phyloP scores from a whole-genome alignment of 768 basidiomycete genomes.

The Cystofilobasidium capitatum region DNA sequence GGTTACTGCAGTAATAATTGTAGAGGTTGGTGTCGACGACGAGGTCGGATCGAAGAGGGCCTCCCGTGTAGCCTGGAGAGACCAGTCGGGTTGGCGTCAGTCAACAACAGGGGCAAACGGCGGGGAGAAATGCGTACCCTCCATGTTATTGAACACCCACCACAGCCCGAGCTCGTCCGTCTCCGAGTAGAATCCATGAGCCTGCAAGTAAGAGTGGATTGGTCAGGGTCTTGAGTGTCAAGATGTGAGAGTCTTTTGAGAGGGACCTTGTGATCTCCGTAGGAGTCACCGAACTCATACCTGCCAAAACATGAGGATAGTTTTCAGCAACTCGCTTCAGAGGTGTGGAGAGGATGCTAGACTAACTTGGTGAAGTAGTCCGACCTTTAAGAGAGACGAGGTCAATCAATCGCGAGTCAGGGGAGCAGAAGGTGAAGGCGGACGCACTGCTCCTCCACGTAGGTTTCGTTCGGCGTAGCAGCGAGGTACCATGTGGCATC shows the following conservation, averaged over 20 bases:
- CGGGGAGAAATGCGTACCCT: constrained; percentile 2
- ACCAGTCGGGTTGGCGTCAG: background rate
- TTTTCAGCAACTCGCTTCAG: too few species aligned
- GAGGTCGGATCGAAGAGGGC: constrained; percentile 29
- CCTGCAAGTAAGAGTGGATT: background rate
- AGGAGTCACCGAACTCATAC: constrained; percentile 28
- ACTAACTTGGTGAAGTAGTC: constrained; percentile 33
- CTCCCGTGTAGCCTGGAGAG: constrained; percentile 27
- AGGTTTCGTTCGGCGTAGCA: constrained; percentile 15
- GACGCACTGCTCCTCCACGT: constrained; percentile 15
- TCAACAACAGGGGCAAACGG: background rate
- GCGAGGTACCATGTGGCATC: constrained; percentile 33
- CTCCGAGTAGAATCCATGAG: constrained; percentile 32
- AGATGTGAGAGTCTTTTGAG: background rate
- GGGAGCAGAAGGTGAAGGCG: background rate
- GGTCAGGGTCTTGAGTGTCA: constrained; percentile 16
- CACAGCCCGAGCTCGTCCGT: constrained; percentile 30
- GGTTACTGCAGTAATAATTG: constrained; percentile 29
- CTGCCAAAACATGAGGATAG: too few species aligned
- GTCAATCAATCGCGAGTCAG: background rate
- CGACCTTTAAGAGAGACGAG: constrained; percentile 3
- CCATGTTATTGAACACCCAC: constrained; percentile 30
- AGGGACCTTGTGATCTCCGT: constrained; percentile 5
- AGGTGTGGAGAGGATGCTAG: too few species aligned
- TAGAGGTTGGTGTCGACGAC: constrained; percentile 31